Evolutionary conservation across 805 yeast genomes (phyloP).

Genomic region (Candida corydali): DNA sequence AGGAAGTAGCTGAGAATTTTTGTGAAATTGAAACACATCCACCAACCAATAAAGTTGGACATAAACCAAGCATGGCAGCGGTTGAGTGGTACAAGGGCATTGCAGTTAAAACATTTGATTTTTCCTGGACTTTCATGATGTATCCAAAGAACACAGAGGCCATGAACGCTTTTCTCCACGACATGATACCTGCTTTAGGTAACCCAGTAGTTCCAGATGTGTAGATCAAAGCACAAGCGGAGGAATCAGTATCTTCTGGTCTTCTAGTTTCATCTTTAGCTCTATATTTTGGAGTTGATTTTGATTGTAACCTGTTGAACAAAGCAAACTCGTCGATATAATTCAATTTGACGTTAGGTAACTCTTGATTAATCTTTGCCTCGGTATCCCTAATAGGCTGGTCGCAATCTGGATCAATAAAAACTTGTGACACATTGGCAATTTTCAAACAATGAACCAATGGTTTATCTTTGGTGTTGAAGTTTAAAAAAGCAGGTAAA

Average conservation of each 20-base stretch:
- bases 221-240: conserved; percentile 70
- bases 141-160: conserved; percentile 69
- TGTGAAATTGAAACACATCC: conserved; percentile 75
- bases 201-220: conserved; percentile 95
- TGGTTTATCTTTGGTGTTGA: conserved; percentile 69
- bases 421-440: conserved; percentile 58
- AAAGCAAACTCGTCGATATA: conserved; percentile 52
- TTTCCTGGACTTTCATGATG: conserved; percentile 53
- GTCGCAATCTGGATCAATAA: conserved; percentile 71
- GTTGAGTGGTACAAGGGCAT: conserved; percentile 97
- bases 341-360: conserved; percentile 38
- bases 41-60: conserved; percentile 63
- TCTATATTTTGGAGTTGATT: conserved; percentile 46
- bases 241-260: conserved; percentile 51
- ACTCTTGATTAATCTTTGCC: conserved; percentile 27
- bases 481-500: conserved; percentile 80
- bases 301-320: conserved; percentile 35
- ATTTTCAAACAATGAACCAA: conserved; percentile 75
- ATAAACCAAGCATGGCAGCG: conserved; percentile 80
- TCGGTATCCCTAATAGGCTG: conserved; percentile 50
- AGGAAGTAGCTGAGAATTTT: conserved; percentile 77
- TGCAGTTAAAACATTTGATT: conserved; percentile 71
- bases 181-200: conserved; percentile 90
- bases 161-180: conserved; percentile 79
- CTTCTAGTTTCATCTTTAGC: conserved; percentile 57